These are phyloP conservation scores for Phytopythium helicoides DNA, from an alignment of 352 stramenopile species.

Conservation along the genomic window DNA sequence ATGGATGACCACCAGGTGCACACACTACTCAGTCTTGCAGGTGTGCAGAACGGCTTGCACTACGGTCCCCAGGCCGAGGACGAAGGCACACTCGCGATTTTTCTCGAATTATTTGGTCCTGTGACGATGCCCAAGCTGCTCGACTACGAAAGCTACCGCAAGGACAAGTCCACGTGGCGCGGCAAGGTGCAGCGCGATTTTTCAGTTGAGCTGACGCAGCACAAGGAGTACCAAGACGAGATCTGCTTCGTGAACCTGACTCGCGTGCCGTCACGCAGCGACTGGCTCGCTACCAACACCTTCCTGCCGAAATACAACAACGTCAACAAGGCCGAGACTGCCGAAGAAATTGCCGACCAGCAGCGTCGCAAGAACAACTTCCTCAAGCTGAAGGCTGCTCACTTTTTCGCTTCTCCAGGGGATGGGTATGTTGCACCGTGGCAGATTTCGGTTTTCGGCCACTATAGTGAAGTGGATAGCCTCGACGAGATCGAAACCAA, in stretches of 20 bases:
- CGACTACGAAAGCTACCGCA: conserved; percentile 25
- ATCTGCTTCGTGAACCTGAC: conserved; percentile 42
- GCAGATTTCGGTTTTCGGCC: conserved; percentile 35
- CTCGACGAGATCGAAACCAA: conserved; percentile 14
- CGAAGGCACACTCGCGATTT: conserved; percentile 20
- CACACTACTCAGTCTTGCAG: conserved; percentile 41
- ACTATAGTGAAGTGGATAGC: conserved; percentile 34
- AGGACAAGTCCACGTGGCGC: background rate
- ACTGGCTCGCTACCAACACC: conserved; percentile 25
- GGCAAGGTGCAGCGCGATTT: conserved; percentile 41
- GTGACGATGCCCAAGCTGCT: conserved; percentile 24
- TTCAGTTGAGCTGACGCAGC: conserved; percentile 15
- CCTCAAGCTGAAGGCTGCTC: conserved; percentile 24
- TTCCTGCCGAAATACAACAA: conserved; percentile 15
- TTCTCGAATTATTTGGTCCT: conserved; percentile 28
- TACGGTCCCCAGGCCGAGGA: conserved; percentile 40
- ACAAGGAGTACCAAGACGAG: conserved; percentile 25
- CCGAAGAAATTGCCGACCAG: conserved; percentile 19
- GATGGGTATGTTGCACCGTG: conserved; percentile 40
- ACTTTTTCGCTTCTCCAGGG: conserved; percentile 38
- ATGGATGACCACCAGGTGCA: conserved; percentile 56
- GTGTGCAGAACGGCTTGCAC: conserved; percentile 50
- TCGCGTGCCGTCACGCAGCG: conserved; percentile 20
- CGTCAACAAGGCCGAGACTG: conserved; percentile 12
- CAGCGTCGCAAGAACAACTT: conserved; percentile 36